Base-by-base conservation (phyloP, 495 filamentous ascomycete genomes). In the Parachaetomium inaequale region DNA sequence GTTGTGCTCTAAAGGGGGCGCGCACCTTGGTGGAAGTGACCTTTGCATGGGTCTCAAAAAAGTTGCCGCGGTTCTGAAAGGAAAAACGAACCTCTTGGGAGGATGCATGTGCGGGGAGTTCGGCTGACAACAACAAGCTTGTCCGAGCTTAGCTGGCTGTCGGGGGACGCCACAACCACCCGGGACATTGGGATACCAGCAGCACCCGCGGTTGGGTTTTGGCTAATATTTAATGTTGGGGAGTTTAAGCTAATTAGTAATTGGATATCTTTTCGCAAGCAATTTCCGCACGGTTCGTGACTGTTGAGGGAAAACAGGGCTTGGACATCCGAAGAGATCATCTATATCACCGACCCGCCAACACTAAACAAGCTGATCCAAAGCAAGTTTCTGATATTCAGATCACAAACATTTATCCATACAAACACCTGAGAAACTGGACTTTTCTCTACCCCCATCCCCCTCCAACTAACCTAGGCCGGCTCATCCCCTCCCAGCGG, bases 1-100 rank as follows among this genome's bases (percentile, higher is more conserved):
- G 71, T 66, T 59, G 64, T 75, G 31, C 68, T 76, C 21, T 76
- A 66, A 62, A 19, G n/a, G 31, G 19, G n/a, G n/a, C n/a, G n/a
- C n/a, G n/a, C n/a, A n/a, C n/a, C n/a, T n/a, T n/a, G n/a, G n/a
- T n/a, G n/a, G n/a, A n/a, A n/a, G n/a, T n/a, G n/a, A n/a, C n/a
- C n/a, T n/a, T n/a, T n/a, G n/a, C n/a, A n/a, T n/a, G n/a, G n/a
- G n/a, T n/a, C n/a, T n/a, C n/a, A n/a, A n/a, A n/a, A n/a, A n/a
- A n/a, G n/a, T n/a, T n/a, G n/a, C n/a, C n/a, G n/a, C n/a, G n/a
- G n/a, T n/a, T n/a, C n/a, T n/a, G n/a, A n/a, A n/a, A n/a, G n/a
- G n/a, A n/a, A n/a, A n/a, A n/a, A n/a, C n/a, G n/a, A n/a, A n/a
- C n/a, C n/a, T n/a, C n/a, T n/a, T n/a, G n/a, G n/a, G n/a, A n/a